Evolutionary conservation across 371 early-diverging fungal species (phyloP), one percentile per base, ranked within the genome.

Genomic region (Choanephora cucurbitarum): DNA sequence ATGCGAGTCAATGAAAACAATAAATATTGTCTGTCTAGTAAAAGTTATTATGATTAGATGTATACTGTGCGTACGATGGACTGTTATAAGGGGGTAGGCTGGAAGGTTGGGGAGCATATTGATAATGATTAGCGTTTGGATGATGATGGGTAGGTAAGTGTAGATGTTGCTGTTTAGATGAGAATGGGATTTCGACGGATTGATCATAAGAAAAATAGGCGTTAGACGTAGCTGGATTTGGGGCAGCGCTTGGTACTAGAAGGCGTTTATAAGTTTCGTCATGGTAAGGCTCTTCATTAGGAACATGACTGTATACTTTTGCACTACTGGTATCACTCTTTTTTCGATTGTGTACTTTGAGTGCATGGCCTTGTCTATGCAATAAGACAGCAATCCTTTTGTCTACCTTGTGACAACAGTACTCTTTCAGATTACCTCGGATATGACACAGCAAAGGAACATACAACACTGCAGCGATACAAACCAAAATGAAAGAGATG

Each of bases 361-460:
- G 13, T 41, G 9, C 19, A 3, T 19, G n/a, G n/a, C 42, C 50
- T 49, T 60, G 60, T 19, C 42, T 53, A 32, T 52, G 57, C 34
- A 63, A 45, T 23, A 63, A 24, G 3, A 28, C 32, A 14, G 49
- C 18, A 28, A 63, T 58, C 73, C 94, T 73, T 66, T 93, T 95
- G 69, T 93, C 95, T 15, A 95, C 87, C 69, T 91, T 91, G 76
- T 92, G 91, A 62, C 91, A 92, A 61, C 92, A 91, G 60, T 89
- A 95, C 64, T 95, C 95, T 68, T 95, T 95, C 52, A 95, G 70
- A 60, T 93, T 95, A 18, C 95, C 95, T 33, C 82, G 86, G 51
- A 95, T 91, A 47, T 84, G 80, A 63, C 84, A 87, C 32, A 92
- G 66, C 34, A 95, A 67, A 7, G 94, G 95, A 33, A 95, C 78